Conservation (phyloP, 441 rosid species). For the Iberis amara region DNA sequence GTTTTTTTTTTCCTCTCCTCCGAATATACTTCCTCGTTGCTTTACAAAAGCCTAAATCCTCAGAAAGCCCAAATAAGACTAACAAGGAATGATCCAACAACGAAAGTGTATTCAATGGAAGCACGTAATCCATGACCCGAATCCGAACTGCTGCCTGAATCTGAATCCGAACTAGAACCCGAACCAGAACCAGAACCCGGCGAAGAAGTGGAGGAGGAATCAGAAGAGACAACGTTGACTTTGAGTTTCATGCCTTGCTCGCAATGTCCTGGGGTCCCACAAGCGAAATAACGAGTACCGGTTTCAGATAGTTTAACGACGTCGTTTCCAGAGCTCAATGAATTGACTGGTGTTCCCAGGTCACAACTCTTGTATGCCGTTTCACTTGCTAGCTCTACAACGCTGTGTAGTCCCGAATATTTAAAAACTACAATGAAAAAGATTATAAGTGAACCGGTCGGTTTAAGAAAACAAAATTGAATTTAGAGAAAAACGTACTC, state of each 20-base stretch:
- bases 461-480: not conserved
- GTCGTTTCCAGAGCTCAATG: slow-evolving; percentile 65
- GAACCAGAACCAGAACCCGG: not conserved
- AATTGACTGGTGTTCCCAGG: slow-evolving; percentile 52
- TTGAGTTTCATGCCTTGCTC: slow-evolving; percentile 81
- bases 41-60: slow-evolving; percentile 4
- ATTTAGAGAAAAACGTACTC: slow-evolving; percentile 34
- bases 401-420: slow-evolving; percentile 82
- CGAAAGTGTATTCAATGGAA: slow-evolving; percentile 9
- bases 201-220: slow-evolving; percentile 27
- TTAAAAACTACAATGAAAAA: slow-evolving; percentile 52
- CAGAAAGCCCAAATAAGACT: slow-evolving; percentile 25
- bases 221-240: slow-evolving; percentile 49
- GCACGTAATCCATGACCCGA: slow-evolving; percentile 22
- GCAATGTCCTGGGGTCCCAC: slow-evolving; percentile 84
- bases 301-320: slow-evolving; percentile 58
- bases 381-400: slow-evolving; percentile 65
- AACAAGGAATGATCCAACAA: slow-evolving; percentile 24
- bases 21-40: too few relatives aligned
- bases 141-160: not conserved
- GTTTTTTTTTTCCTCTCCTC: too few relatives aligned
- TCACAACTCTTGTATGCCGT: slow-evolving; percentile 73
- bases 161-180: not conserved
- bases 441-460: slow-evolving; percentile 10
- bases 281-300: slow-evolving; percentile 74